Percentiles rank a stretch among this genome's conserved stretches.
Conservation (phyloP, 148 eudicot species). For the Cornus suecica region DNA sequence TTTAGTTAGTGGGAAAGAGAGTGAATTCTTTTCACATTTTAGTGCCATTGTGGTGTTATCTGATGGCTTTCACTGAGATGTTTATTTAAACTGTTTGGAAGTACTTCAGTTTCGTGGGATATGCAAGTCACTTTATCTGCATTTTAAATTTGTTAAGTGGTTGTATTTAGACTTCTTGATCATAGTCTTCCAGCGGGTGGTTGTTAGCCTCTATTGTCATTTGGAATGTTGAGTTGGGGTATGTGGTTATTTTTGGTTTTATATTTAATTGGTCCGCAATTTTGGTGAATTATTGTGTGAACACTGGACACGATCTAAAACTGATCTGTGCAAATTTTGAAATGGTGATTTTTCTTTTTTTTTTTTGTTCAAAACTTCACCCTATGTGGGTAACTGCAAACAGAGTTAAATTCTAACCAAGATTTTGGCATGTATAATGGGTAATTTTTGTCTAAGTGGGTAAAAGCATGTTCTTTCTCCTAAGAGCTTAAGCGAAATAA, state of each 20-base stretch:
- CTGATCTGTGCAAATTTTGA: not conserved
- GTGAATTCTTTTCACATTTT: not conserved
- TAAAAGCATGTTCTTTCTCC: not conserved
- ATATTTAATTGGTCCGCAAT: too few relatives aligned
- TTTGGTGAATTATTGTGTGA: not conserved
- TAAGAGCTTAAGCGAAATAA: too few relatives aligned
- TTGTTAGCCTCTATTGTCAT: not conserved
- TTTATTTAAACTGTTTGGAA: not conserved
- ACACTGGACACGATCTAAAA: not conserved
- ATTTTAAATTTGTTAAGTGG: not conserved
- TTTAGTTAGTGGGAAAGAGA: not conserved
- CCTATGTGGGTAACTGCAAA: too few relatives aligned
- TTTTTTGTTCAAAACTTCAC: too few relatives aligned
- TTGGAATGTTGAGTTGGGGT: not conserved
- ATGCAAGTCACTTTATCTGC: not conserved
- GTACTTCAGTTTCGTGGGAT: not conserved
- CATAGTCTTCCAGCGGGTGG: not conserved
- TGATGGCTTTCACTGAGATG: not conserved
- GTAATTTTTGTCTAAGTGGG: not conserved
- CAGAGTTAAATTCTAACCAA: too few relatives aligned
- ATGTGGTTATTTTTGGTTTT: not conserved
- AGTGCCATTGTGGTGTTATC: not conserved
- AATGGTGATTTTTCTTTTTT: too few relatives aligned
- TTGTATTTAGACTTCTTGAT: not conserved
- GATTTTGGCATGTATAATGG: too few relatives aligned